Percentiles rank a stretch among this genome's conserved stretches.
These are phyloP conservation scores for Strigomonas culicis DNA, from an alignment of 208 protist genomes.

Conservation along the genomic window DNA sequence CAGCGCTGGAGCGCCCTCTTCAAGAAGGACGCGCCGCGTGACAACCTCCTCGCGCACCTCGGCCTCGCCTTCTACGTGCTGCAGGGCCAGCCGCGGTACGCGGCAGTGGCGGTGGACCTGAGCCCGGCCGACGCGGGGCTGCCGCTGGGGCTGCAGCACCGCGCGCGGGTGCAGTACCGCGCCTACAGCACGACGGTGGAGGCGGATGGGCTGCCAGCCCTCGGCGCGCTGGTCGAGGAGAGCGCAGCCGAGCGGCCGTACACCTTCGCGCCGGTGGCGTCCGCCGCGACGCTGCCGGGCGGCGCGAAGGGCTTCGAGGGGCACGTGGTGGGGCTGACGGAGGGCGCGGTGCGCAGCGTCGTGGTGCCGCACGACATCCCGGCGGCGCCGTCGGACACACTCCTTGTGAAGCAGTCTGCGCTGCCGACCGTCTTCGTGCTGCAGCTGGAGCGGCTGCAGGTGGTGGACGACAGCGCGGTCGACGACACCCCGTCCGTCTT, in stretches of 20 bases:
- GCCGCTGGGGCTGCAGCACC: conserved; percentile 27
- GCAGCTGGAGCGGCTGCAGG: conserved; percentile 45
- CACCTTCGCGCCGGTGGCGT: conserved; percentile 40
- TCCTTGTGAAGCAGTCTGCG: conserved; percentile 23
- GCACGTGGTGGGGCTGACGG: conserved; percentile 51
- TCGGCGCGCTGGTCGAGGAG: conserved; percentile 16
- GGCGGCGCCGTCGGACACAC: conserved; percentile 15
- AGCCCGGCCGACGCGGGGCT: conserved; percentile 30
- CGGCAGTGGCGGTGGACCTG: conserved; percentile 42
- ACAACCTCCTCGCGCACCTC: conserved; percentile 48
- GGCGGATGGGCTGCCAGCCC: conserved; percentile 14
- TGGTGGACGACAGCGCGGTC: conserved; percentile 14
- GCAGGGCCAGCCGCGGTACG: conserved; percentile 34
- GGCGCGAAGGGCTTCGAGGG: conserved; percentile 60
- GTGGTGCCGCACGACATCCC: conserved; percentile 36
- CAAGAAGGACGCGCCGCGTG: conserved; percentile 27
- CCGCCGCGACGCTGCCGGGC: conserved; percentile 29
- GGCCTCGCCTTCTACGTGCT: conserved; percentile 61
- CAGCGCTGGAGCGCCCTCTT: conserved; percentile 60
- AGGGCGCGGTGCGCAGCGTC: conserved; percentile 41
- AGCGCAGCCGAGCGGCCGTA: conserved; percentile 26
- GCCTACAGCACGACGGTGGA: conserved; percentile 34
- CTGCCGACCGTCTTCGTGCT: conserved; percentile 45
- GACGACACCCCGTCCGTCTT: conserved; percentile 8
- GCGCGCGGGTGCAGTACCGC: conserved; percentile 32